phyloP scores from a whole-genome alignment of 352 stramenopile genomes.

The Plasmopara halstedii region DNA sequence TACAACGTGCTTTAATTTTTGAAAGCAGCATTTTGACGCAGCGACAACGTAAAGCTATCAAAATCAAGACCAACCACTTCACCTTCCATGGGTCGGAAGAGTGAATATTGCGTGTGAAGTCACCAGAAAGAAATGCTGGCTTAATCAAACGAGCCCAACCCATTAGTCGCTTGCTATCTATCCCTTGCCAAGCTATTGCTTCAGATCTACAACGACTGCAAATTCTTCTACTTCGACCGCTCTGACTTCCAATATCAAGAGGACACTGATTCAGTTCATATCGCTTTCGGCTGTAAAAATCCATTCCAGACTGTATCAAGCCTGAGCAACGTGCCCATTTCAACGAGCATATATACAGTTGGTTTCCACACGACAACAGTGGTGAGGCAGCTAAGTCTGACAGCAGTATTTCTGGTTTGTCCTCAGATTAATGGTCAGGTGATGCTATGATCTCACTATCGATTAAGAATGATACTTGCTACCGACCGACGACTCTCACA shows the following conservation, averaged over 20 bases:
- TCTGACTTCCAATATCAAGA: neutral
- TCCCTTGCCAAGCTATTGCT: neutral
- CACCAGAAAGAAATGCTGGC: neutral
- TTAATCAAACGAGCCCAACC: neutral
- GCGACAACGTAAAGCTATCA: neutral
- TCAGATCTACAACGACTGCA: neutral
- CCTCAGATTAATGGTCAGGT: no score
- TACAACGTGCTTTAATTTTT: no score
- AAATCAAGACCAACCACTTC: neutral
- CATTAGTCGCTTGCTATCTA: neutral
- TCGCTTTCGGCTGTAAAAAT: neutral
- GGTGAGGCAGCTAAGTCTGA: neutral
- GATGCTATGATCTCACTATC: no score
- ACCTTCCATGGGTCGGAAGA: neutral
- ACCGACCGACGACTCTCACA: no score
- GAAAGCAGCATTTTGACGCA: no score
- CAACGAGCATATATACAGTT: neutral
- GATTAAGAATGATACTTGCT: no score
- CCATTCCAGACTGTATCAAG: neutral
- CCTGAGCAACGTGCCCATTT: neutral
- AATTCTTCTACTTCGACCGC: neutral
- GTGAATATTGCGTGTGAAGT: neutral
- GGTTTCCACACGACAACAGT: neutral
- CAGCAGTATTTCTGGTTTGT: no score
- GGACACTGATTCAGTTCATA: neutral